phyloP scores from a whole-genome alignment of 176 grass and related monocot species.

The Bothriochloa decipiens region DNA sequence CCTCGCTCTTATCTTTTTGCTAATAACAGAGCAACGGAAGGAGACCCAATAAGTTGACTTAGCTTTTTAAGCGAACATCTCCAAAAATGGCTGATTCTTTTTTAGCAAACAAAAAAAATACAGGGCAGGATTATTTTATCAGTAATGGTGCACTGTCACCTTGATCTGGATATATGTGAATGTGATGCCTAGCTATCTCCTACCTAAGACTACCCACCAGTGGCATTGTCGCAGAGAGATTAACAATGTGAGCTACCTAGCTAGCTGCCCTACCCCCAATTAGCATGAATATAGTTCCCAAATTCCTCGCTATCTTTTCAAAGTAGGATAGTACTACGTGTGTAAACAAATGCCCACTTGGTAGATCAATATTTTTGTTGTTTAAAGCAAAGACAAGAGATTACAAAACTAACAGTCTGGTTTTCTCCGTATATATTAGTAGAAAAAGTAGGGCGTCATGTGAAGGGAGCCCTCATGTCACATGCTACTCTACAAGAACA shows the following conservation, averaged over 20 bases:
- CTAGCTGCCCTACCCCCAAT: slow-evolving; percentile 51
- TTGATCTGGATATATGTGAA: slow-evolving; percentile 49
- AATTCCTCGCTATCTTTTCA: slow-evolving; percentile 49
- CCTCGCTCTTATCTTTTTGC: neutral
- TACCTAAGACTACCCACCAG: slow-evolving; percentile 43
- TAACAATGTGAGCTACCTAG: slow-evolving; percentile 42
- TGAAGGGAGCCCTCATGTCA: slow-evolving; percentile 56
- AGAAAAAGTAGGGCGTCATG: slow-evolving; percentile 54
- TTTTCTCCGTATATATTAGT: slow-evolving; percentile 39
- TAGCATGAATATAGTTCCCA: slow-evolving; percentile 53
- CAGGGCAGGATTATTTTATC: neutral
- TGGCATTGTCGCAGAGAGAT: slow-evolving; percentile 35
- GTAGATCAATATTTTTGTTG: slow-evolving; percentile 38
- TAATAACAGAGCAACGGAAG: neutral
- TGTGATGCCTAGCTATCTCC: slow-evolving; percentile 42
- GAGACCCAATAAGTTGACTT: slow-evolving; percentile 37
- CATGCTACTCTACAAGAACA: slow-evolving; percentile 63
- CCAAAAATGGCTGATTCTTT: slow-evolving; percentile 13
- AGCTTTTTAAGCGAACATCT: slow-evolving; percentile 26
- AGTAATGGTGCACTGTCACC: slow-evolving; percentile 19
- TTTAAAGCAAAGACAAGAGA: slow-evolving; percentile 58
- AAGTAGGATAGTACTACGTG: slow-evolving; percentile 13
- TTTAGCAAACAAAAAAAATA: neutral
- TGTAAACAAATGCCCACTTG: slow-evolving; percentile 45
- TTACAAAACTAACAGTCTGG: slow-evolving; percentile 54